These are phyloP conservation scores for Chimonanthus salicifolius DNA, from an alignment of 164 flowering plant genomes.

Conservation along the genomic window DNA sequence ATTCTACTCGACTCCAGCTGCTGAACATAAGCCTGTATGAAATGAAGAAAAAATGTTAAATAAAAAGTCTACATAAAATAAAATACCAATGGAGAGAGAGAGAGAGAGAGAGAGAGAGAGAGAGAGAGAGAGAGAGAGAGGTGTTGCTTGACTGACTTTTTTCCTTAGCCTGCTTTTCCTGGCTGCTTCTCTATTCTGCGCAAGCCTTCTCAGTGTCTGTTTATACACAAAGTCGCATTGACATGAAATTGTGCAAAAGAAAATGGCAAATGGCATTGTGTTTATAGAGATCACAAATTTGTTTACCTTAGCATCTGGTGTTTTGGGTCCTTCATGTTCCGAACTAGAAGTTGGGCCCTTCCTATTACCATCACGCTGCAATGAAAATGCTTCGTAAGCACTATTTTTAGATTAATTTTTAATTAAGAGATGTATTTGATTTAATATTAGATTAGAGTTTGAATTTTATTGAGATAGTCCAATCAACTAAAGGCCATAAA, in stretches of 20 bases:
- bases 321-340: conserved; percentile 89
- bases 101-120: conserved; percentile 3
- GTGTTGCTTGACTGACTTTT: conserved; percentile 44
- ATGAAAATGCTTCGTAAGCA: not conserved
- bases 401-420: not conserved
- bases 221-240: not conserved
- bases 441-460: not conserved
- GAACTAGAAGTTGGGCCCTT: conserved; percentile 73
- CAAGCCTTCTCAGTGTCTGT: conserved; percentile 95
- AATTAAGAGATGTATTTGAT: not conserved
- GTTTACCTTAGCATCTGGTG: conserved; percentile 90
- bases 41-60: not conserved
- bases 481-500: not conserved
- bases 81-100: not conserved
- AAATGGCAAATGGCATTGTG: not conserved
- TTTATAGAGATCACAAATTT: not conserved
- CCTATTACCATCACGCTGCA: conserved; percentile 68
- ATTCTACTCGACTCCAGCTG: conserved; percentile 94
- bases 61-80: not conserved
- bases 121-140: conserved; percentile 8
- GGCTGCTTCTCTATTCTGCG: conserved; percentile 99
- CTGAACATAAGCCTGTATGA: conserved; percentile 91
- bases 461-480: not conserved
- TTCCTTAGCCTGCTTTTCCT: conserved; percentile 98
- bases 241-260: not conserved